Conservation (phyloP, 2,329 filamentous ascomycete genomes). For the Emmonsiellopsis sp. region DNA sequence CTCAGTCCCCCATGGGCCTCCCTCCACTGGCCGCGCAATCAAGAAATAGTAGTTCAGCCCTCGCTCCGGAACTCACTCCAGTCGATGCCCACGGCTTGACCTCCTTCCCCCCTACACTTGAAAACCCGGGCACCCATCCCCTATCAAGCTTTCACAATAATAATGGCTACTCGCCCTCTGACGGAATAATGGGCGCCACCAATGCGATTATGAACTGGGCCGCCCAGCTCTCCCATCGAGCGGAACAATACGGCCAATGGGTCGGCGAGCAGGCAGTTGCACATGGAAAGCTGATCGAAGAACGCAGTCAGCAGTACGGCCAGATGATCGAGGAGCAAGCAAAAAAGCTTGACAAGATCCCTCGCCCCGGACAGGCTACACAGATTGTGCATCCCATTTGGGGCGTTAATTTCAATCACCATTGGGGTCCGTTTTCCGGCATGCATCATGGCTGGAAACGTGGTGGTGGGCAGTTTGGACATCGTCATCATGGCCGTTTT, state of each 20-base stretch:
- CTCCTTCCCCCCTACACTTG: constrained; percentile 3
- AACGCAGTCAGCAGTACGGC: constrained; percentile 27
- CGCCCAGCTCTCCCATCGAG: constrained; percentile 25
- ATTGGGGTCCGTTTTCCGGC: neutral
- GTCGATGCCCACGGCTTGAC: neutral
- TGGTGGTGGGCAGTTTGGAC: neutral
- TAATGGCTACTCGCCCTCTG: neutral
- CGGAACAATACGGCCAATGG: constrained; percentile 31
- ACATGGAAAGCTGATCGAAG: constrained; percentile 25
- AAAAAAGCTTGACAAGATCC: neutral
- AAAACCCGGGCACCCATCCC: neutral
- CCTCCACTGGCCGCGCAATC: constrained; percentile 7
- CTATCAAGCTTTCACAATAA: constrained; percentile 15
- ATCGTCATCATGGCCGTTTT: neutral
- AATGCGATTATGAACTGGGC: constrained; percentile 18
- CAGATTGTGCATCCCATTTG: no score
- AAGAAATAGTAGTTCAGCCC: neutral
- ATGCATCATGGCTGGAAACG: neutral
- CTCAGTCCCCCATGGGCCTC: constrained; percentile 7
- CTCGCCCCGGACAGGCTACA: constrained; percentile 2
- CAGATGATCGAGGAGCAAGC: constrained; percentile 30
- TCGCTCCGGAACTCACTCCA: neutral
- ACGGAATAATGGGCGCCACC: constrained; percentile 14
- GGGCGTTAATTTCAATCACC: neutral
- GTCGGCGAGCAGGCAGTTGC: constrained; percentile 25